Evolutionary conservation across 108 stramenopile genomes (phyloP).

Genomic region (Poteriospumella lacustris): DNA sequence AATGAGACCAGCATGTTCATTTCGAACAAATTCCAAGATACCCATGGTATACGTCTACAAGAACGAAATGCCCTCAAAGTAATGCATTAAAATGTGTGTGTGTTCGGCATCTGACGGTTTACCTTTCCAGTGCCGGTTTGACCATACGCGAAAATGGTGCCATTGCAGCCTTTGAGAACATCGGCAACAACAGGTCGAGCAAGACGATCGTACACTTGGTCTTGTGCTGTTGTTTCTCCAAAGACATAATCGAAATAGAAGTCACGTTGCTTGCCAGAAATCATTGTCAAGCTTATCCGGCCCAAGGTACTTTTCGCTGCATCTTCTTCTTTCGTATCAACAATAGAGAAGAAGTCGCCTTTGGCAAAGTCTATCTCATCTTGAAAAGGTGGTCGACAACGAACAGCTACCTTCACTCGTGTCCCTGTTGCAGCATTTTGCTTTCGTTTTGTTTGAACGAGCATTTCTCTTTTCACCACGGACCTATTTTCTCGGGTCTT

Average conservation of each 20-base stretch:
- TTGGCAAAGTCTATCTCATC: background rate
- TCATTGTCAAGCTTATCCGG: background rate
- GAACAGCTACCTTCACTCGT: constrained; percentile 6
- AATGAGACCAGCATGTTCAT: constrained; percentile 24
- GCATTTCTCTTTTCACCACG: no score
- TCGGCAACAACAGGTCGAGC: constrained; percentile 28
- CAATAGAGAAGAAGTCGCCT: background rate
- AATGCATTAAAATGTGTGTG: background rate
- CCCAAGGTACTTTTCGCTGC: background rate
- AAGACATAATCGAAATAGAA: constrained; percentile 38
- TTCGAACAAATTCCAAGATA: background rate
- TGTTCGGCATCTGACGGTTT: background rate
- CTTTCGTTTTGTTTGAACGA: no score
- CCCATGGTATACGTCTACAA: constrained; percentile 19
- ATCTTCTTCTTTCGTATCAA: background rate
- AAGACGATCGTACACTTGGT: constrained; percentile 21
- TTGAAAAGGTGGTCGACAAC: constrained; percentile 23
- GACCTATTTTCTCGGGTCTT: no score
- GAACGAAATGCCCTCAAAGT: background rate
- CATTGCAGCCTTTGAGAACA: constrained; percentile 34
- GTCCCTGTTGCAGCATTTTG: no score
- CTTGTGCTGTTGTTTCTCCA: constrained; percentile 24
- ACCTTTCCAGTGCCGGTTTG: constrained; percentile 46
- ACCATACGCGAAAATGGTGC: constrained; percentile 45
- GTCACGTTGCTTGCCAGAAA: constrained; percentile 2